Conservation (phyloP, 768 basidiomycete species). For the Russula earlei region DNA sequence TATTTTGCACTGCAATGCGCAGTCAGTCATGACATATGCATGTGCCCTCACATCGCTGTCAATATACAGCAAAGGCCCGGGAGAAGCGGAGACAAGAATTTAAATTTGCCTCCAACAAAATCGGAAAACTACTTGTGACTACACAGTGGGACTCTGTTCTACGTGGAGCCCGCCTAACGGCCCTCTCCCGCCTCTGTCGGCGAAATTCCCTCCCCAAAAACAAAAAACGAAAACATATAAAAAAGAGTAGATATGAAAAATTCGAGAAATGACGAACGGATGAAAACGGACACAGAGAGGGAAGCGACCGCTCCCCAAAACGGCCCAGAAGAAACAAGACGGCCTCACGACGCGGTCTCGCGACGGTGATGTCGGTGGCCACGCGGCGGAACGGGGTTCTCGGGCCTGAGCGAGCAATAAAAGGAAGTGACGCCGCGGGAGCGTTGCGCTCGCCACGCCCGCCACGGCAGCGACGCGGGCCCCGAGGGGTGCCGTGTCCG, state of each 20-base stretch:
- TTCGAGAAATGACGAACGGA: too few relatives aligned
- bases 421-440: slow-evolving; percentile 79
- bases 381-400: slow-evolving; percentile 32
- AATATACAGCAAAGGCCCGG: background rate
- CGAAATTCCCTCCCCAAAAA: too few relatives aligned
- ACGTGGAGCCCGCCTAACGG: too few relatives aligned
- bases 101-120: too few relatives aligned
- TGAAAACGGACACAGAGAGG: background rate
- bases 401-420: slow-evolving; percentile 67
- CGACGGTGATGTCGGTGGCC: slow-evolving; percentile 9
- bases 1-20: background rate
- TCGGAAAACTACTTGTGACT: too few relatives aligned
- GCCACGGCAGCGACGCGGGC: slow-evolving; percentile 57
- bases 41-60: background rate
- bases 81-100: background rate
- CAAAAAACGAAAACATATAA: too few relatives aligned
- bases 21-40: background rate
- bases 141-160: too few relatives aligned
- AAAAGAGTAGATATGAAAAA: too few relatives aligned
- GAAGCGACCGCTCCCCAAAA: background rate
- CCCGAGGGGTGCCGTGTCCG: slow-evolving; percentile 51
- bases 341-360: background rate
- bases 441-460: slow-evolving; percentile 42
- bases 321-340: background rate
- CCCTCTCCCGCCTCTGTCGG: too few relatives aligned